Conservation (phyloP, 2,329 filamentous ascomycete species). For the Rosellinia necatrix region DNA sequence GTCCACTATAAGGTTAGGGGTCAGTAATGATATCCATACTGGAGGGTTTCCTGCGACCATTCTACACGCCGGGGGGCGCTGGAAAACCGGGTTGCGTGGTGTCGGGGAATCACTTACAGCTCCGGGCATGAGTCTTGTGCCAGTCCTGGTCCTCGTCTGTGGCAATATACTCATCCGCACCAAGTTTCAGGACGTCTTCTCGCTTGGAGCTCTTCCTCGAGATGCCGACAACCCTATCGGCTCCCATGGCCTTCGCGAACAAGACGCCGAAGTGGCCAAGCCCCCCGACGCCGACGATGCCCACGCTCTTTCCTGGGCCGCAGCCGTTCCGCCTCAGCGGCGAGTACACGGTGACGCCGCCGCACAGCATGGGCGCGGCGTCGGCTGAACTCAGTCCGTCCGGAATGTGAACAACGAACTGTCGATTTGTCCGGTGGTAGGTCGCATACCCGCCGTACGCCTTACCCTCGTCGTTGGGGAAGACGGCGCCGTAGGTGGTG, state of each 20-base stretch:
- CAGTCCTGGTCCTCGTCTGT: slow-evolving; percentile 58
- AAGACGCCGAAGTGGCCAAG: slow-evolving; percentile 71
- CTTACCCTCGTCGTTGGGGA: slow-evolving; percentile 57
- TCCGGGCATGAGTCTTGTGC: slow-evolving; percentile 54
- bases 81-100: neutral
- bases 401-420: slow-evolving; percentile 56
- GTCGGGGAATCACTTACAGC: slow-evolving; percentile 31
- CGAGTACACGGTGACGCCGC: slow-evolving; percentile 68
- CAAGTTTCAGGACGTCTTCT: slow-evolving; percentile 60
- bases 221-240: slow-evolving; percentile 64
- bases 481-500: slow-evolving; percentile 59
- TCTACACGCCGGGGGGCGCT: too few relatives aligned
- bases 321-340: slow-evolving; percentile 67
- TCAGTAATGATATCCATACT: neutral
- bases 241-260: slow-evolving; percentile 70
- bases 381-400: slow-evolving; percentile 46
- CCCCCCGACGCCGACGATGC: slow-evolving; percentile 70
- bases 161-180: slow-evolving; percentile 56
- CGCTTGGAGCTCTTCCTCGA: slow-evolving; percentile 58
- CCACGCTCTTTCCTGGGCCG: slow-evolving; percentile 70
- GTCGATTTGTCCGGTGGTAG: slow-evolving; percentile 42
- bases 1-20: slow-evolving; percentile 47
- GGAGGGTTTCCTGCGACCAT: too few relatives aligned
- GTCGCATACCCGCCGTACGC: slow-evolving; percentile 61
- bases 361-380: slow-evolving; percentile 70